Evolutionary conservation across 768 basidiomycete genomes (phyloP).

Genomic region (Royoungia palumana): DNA sequence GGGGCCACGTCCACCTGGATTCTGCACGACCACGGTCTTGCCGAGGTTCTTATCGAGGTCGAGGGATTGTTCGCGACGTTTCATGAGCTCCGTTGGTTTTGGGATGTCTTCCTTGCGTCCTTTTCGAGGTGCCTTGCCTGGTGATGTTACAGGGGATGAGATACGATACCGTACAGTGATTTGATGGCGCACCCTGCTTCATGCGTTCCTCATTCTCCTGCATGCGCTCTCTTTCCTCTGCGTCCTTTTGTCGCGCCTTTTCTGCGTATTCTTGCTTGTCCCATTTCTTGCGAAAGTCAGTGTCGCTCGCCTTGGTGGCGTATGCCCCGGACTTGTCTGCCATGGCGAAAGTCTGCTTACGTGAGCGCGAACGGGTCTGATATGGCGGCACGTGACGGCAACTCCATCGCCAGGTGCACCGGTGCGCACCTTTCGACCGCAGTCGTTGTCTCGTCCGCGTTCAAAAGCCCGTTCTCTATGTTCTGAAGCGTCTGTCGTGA

Average conservation of each 20-base stretch:
- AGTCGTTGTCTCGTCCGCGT: background rate
- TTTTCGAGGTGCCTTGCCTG: slow-evolving; percentile 81
- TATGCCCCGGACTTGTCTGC: slow-evolving; percentile 35
- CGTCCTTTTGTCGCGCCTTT: slow-evolving; percentile 76
- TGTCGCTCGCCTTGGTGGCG: slow-evolving; percentile 47
- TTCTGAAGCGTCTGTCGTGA: slow-evolving; percentile 13
- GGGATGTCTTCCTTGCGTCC: slow-evolving; percentile 71
- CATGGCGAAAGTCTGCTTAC: slow-evolving; percentile 17
- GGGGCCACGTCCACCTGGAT: slow-evolving; percentile 74
- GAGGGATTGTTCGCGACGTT: slow-evolving; percentile 77
- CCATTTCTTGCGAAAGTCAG: slow-evolving; percentile 88
- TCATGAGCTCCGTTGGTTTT: slow-evolving; percentile 91
- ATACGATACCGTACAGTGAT: background rate
- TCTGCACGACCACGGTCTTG: slow-evolving; percentile 94
- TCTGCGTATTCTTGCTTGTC: slow-evolving; percentile 91
- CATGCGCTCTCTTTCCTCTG: slow-evolving; percentile 78
- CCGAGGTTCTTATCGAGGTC: slow-evolving; percentile 93
- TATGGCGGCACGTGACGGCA: background rate
- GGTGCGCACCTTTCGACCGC: background rate
- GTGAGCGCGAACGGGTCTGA: background rate
- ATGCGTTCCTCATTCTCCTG: slow-evolving; percentile 79
- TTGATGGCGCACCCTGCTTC: slow-evolving; percentile 65
- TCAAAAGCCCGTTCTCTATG: slow-evolving; percentile 4
- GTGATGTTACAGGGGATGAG: background rate
- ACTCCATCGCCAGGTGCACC: background rate